Evolutionary conservation across 73 alveolate genomes (phyloP), one percentile per base, ranked within the genome.

Genomic region (Chromera velia): DNA sequence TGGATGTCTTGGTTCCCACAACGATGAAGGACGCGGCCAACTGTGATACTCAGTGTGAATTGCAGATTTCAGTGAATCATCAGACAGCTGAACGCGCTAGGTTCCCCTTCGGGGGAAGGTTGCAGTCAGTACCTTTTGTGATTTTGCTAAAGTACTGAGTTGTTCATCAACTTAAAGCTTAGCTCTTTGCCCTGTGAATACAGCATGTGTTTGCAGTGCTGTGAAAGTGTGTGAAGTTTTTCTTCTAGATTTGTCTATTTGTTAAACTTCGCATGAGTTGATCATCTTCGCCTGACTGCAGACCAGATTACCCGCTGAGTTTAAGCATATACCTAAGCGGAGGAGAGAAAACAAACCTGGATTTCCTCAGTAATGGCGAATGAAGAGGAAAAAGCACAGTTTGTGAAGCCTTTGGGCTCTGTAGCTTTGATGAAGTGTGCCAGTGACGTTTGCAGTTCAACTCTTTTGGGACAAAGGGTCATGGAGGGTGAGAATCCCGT

Each of bases 11-110:
- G 97, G 97, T 91, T 91, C 97, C 93, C 95, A 91, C 87, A 87
- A 87, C 97, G 97, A 91, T 91, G 97, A 91, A 91, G 97, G 89
- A 91, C 97, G 97, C 97, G 89, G 97, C 94, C 87, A 91, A 91
- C 90, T 91, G 97, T 95, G 97, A 91, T 91, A 91, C 87, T 94
- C 97, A 91, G 85, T 88, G 97, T 91, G 97, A 91, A 89, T 91
- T 91, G 97, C 97, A 91, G 97, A 90, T 87, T 94, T 94, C 55
- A 40, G 92, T 87, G 97, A 91, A 89, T n/a, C 96, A 86, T 91
- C 91, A 88, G 97, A 88, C 85, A 83, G 88, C 89, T 91, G 92
- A 91, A 91, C 94, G 97, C 97, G n/a, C n/a, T n/a, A n/a, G n/a
- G n/a, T n/a, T n/a, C n/a, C n/a, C n/a, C n/a, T n/a, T n/a, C n/a